Evolutionary conservation across 352 stramenopile genomes (phyloP).

Genomic region (Pythium angustatum): DNA sequence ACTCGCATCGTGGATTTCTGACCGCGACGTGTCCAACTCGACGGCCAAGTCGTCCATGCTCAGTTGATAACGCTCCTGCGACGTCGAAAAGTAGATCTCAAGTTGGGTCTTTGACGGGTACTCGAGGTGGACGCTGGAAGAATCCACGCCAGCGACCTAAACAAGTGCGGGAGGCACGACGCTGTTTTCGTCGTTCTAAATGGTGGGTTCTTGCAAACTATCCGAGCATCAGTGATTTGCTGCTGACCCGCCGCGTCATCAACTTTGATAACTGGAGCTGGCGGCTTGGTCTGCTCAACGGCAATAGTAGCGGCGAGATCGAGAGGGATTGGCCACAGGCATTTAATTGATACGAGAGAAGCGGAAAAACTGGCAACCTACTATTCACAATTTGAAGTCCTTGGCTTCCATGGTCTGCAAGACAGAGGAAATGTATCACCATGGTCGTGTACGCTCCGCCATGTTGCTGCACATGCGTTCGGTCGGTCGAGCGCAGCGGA

Average conservation of each 20-base stretch:
- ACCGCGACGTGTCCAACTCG: conserved; percentile 33
- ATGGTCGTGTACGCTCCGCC: no score
- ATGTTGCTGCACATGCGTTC: conserved; percentile 6
- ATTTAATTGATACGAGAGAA: no score
- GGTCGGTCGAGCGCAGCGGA: conserved; percentile 1
- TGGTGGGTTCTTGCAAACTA: conserved; percentile 19
- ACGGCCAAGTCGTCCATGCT: conserved; percentile 30
- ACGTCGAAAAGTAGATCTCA: conserved; percentile 33
- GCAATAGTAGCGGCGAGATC: no score
- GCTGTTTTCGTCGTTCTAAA: conserved; percentile 50
- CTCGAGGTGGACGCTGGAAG: conserved; percentile 39
- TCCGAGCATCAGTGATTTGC: neutral
- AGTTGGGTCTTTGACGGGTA: conserved; percentile 42
- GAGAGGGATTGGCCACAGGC: no score
- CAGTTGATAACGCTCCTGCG: conserved; percentile 36
- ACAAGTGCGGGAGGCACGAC: conserved; percentile 51
- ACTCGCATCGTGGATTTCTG: conserved; percentile 55
- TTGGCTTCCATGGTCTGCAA: no score
- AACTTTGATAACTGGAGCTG: no score
- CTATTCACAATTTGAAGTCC: no score
- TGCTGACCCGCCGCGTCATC: no score
- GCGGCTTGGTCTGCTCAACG: no score
- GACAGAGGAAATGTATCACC: no score
- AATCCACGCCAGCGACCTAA: conserved; percentile 43
- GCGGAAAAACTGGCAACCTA: no score